These are phyloP conservation scores for Blastobotrys terrestris DNA, from an alignment of 805 yeast species.

Conservation along the genomic window DNA sequence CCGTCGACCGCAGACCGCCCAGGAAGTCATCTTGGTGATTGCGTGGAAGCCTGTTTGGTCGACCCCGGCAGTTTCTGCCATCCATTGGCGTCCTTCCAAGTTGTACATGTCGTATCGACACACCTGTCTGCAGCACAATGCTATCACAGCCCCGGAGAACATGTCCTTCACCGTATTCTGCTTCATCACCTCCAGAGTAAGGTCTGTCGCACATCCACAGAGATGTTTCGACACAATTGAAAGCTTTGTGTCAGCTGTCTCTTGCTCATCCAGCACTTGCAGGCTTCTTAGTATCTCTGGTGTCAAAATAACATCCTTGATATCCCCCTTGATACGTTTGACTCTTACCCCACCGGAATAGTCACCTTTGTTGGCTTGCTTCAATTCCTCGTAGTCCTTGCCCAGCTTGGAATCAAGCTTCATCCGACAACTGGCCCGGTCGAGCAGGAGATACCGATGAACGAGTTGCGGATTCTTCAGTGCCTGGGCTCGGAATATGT, in stretches of 20 bases:
- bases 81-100: constrained; percentile 39
- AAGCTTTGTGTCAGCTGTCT: constrained; percentile 4
- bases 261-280: background rate
- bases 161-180: constrained; percentile 5
- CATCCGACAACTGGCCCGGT: constrained; percentile 70
- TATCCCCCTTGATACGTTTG: constrained; percentile 62
- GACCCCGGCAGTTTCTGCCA: constrained; percentile 28
- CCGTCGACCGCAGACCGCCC: constrained; percentile 78
- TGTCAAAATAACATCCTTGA: constrained; percentile 60
- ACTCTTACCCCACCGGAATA: constrained; percentile 29
- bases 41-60: constrained; percentile 30
- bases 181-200: constrained; percentile 61
- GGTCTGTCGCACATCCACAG: constrained; percentile 92
- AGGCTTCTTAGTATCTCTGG: background rate
- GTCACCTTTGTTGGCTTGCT: constrained; percentile 6
- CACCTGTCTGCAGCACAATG: constrained; percentile 90
- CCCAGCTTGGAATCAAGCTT: constrained; percentile 67
- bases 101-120: constrained; percentile 58
- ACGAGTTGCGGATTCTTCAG: constrained; percentile 13
- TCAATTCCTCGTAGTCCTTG: constrained; percentile 39
- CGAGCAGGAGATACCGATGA: constrained; percentile 51
- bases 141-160: constrained; percentile 61
- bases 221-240: constrained; percentile 78
- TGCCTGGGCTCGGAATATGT: constrained; percentile 36
- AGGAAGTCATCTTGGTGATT: constrained; percentile 64